Percentiles rank a stretch among this genome's conserved stretches.
These are phyloP conservation scores for Poa annua DNA, from an alignment of 176 grass and related monocot species.

Conservation along the genomic window DNA sequence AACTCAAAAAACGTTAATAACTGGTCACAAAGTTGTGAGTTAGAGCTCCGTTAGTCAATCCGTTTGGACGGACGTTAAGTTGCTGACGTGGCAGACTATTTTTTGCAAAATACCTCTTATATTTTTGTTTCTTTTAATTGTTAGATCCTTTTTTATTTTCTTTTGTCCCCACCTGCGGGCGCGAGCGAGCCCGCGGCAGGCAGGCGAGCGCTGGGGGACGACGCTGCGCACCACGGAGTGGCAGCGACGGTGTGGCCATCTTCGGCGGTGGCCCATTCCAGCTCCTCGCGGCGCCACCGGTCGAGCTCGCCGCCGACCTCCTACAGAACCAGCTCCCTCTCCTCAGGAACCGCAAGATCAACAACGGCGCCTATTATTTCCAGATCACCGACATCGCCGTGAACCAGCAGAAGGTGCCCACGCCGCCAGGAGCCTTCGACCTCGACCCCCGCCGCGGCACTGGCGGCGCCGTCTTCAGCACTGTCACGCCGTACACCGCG, in stretches of 20 bases:
- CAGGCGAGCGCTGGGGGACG: too few species aligned
- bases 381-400: conserved; percentile 33
- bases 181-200: too few species aligned
- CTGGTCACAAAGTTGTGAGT: too few species aligned
- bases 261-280: conserved; percentile 48
- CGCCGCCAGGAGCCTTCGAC: not conserved
- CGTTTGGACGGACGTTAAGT: too few species aligned
- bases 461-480: conserved; percentile 45
- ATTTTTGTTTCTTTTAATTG: too few species aligned
- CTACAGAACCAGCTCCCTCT: conserved; percentile 12
- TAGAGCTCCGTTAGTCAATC: too few species aligned
- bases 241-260: conserved; percentile 39
- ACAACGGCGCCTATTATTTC: conserved; percentile 60
- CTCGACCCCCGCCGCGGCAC: not conserved
- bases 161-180: too few species aligned
- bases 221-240: too few species aligned
- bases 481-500: conserved; percentile 20
- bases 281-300: not conserved
- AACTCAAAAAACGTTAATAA: too few species aligned
- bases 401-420: not conserved
- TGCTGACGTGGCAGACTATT: too few species aligned
- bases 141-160: too few species aligned
- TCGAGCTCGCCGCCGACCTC: not conserved
- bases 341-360: conserved; percentile 38
- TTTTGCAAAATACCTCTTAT: too few species aligned